Evolutionary conservation across 148 eudicot species (phyloP).

Genomic region (Camellia granthamiana): DNA sequence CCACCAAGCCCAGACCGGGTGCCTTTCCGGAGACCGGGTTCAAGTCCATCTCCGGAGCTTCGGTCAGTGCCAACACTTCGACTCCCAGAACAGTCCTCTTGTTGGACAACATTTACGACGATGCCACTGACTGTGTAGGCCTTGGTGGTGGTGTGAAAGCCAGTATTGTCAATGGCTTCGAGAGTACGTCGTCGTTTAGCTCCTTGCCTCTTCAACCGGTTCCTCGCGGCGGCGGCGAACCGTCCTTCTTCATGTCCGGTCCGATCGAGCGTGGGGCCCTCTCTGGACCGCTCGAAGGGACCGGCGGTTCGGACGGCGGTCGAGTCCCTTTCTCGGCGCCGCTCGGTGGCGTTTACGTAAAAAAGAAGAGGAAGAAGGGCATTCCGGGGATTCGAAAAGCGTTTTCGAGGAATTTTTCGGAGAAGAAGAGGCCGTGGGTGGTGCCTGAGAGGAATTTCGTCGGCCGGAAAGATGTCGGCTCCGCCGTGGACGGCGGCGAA

Average conservation of each 20-base stretch:
- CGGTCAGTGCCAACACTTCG: slow-evolving; percentile 84
- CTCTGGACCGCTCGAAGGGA: slow-evolving; percentile 75
- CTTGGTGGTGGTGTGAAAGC: slow-evolving; percentile 29
- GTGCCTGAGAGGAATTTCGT: slow-evolving; percentile 70
- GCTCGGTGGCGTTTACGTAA: slow-evolving; percentile 44
- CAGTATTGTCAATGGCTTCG: slow-evolving; percentile 69
- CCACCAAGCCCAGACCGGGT: slow-evolving; percentile 14
- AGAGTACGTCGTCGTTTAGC: slow-evolving; percentile 75
- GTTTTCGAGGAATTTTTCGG: slow-evolving; percentile 64
- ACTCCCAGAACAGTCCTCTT: slow-evolving; percentile 65
- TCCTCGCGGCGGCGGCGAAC: slow-evolving; percentile 37
- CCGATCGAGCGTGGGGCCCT: slow-evolving; percentile 94
- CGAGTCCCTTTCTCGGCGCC: slow-evolving; percentile 91
- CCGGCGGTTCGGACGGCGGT: slow-evolving; percentile 15
- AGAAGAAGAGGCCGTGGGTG: slow-evolving; percentile 88
- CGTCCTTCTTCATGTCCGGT: slow-evolving; percentile 75
- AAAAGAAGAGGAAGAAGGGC: slow-evolving; percentile 72
- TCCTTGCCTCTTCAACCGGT: slow-evolving; percentile 78
- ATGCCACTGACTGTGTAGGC: slow-evolving; percentile 34
- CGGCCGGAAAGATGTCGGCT: slow-evolving; percentile 35
- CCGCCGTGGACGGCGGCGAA: slow-evolving; percentile 14
- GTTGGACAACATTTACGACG: slow-evolving; percentile 39
- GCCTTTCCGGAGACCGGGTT: slow-evolving; percentile 44
- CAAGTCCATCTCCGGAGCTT: slow-evolving; percentile 87
- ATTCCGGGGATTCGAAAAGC: slow-evolving; percentile 54